Percentiles rank a stretch among this genome's conserved stretches.
These are phyloP conservation scores for Colletotrichum abscissum DNA, from an alignment of 2,329 filamentous ascomycete genomes.

Conservation along the genomic window DNA sequence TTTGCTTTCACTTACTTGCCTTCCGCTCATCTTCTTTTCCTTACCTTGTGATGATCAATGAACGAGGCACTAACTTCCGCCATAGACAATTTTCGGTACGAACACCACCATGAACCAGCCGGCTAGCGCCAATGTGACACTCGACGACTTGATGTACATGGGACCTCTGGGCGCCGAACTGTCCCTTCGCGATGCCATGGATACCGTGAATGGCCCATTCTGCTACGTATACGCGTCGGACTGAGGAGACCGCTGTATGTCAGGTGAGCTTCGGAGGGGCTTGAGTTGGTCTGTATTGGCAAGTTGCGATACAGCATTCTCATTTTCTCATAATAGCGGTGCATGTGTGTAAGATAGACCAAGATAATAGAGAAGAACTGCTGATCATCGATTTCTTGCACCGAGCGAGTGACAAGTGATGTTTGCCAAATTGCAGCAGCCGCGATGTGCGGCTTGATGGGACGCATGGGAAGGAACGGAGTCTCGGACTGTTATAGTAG, in stretches of 20 bases:
- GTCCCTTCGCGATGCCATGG: slow-evolving; percentile 48
- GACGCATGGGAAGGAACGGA: not conserved
- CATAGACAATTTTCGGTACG: slow-evolving; percentile 49
- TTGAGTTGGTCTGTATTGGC: too few relatives aligned
- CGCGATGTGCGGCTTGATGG: not conserved
- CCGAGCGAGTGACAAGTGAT: not conserved
- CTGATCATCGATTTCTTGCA: not conserved
- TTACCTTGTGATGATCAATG: not conserved
- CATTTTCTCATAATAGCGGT: not conserved
- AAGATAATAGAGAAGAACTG: not conserved
- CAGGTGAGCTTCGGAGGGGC: not conserved
- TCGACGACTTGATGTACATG: slow-evolving; percentile 50
- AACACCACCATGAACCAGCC: slow-evolving; percentile 54
- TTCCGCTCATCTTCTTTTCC: too few relatives aligned
- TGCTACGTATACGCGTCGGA: slow-evolving; percentile 54
- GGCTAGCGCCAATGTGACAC: slow-evolving; percentile 52
- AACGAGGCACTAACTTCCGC: not conserved
- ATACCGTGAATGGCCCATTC: slow-evolving; percentile 53
- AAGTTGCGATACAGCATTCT: not conserved
- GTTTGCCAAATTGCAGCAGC: not conserved
- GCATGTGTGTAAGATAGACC: not conserved
- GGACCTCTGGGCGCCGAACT: slow-evolving; percentile 47
- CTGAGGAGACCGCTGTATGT: not conserved
- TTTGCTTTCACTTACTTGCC: too few relatives aligned
- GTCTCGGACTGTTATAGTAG: not conserved